Evolutionary conservation across 805 yeast species (phyloP), one percentile per base, ranked within the genome.

Genomic region (Wickerhamomyces sydowiorum): DNA sequence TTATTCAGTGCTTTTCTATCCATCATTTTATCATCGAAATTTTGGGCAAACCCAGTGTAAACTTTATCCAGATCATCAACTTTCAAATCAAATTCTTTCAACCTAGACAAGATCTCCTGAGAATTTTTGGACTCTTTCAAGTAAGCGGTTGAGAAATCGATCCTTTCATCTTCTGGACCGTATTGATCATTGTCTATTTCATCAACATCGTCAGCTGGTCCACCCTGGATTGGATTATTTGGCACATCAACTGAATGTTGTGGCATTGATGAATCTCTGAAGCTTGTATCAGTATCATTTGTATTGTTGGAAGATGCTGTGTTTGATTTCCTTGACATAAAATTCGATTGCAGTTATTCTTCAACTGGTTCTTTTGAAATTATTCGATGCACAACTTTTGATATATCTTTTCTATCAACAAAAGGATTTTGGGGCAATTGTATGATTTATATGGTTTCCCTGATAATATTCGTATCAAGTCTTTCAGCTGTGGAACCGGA

Each of bases 1-100:
- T 21, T 30, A 10, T 30, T 30, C 13, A 17, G 33, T 9, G 44
- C 50, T 7, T 48, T 45, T 21, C 40, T 41, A 10, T 36, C 36
- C 20, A 39, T 34, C 13, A 28, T 37, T 5, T 42, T 42, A 2
- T 30, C 38, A 6, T 27, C 14, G 15, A 32, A 17, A 3, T 30
- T 23, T 29, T 19, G 27, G 20, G 21, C 19, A 1, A 38, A 36
- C 7, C 38, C 27, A 10, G n/a, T 24, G 12, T 15, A 19, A 23
- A 25, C 36, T 17, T 37, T 27, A 20, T 23, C 22, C 6, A 23
- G n/a, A 8, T 34, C 27, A 24, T 30, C 15, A 18, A 9, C 21
- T 4, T 30, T 30, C 5, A 30, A 14, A 30, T 30, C 22, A 7
- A n/a, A 5, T 4, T n/a, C 33, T 17, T 30, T 30, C 33, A 30